A percentile compares a stretch with the other conserved stretches of the same genome.
Evolutionary conservation across 345 rosid genomes (phyloP).

Genomic region (Carallia brachiata): DNA sequence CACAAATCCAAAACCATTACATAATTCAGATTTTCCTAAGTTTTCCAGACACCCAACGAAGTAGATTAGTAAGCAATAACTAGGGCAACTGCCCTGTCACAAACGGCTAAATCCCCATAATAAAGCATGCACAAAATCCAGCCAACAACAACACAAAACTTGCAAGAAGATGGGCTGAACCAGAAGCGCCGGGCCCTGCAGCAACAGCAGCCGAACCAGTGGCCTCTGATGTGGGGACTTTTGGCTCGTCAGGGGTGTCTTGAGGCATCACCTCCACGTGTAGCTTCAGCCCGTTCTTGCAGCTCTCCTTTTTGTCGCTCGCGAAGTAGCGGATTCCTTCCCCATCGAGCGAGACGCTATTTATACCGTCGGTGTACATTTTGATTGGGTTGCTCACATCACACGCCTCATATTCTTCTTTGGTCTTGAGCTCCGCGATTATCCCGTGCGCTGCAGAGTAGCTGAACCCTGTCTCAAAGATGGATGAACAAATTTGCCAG

Average conservation of each 20-base stretch:
- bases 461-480: slow-evolving; percentile 44
- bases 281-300: slow-evolving; percentile 63
- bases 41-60: no score
- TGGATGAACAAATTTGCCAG: background rate
- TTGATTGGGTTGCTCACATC: slow-evolving; percentile 50
- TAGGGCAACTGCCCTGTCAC: no score
- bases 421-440: slow-evolving; percentile 46
- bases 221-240: background rate
- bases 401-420: slow-evolving; percentile 53
- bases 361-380: slow-evolving; percentile 45
- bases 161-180: slow-evolving; percentile 17
- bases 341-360: slow-evolving; percentile 31
- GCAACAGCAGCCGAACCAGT: slow-evolving; percentile 22
- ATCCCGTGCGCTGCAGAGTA: slow-evolving; percentile 48
- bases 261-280: slow-evolving; percentile 44
- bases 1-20: no score
- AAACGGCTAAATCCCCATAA: background rate
- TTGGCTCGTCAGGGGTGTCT: background rate
- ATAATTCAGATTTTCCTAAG: no score
- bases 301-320: slow-evolving; percentile 39
- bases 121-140: slow-evolving; percentile 19
- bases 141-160: slow-evolving; percentile 1
- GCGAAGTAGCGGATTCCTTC: slow-evolving; percentile 58
- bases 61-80: no score
- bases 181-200: slow-evolving; percentile 39